These are phyloP conservation scores for Pseudocercospora macadamiae DNA, from an alignment of 2,329 filamentous ascomycete species.

Conservation along the genomic window DNA sequence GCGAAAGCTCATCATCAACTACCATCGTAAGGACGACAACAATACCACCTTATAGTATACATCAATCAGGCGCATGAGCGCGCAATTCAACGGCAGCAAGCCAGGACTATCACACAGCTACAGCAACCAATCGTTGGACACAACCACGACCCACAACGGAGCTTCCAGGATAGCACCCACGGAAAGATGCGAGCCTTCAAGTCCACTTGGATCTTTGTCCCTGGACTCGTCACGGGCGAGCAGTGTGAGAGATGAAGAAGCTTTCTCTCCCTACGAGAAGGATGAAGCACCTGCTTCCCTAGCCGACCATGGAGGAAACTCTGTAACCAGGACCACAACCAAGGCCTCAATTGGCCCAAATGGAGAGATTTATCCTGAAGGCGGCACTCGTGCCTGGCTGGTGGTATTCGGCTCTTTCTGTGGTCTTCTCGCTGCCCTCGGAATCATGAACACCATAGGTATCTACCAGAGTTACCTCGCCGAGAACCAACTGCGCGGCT, in stretches of 20 bases:
- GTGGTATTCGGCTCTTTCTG: conserved; percentile 77
- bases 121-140: conserved; percentile 27
- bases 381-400: conserved; percentile 75
- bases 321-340: conserved; percentile 15
- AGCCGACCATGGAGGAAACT: conserved; percentile 12
- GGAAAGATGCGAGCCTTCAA: conserved; percentile 27
- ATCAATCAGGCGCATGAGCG: conserved; percentile 26
- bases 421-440: conserved; percentile 55
- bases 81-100: conserved; percentile 47
- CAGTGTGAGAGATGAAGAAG: neutral
- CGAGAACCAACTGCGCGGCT: conserved; percentile 26
- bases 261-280: neutral
- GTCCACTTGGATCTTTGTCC: conserved; percentile 23
- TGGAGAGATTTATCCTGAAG: conserved; percentile 62
- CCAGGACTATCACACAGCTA: conserved; percentile 42
- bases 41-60: neutral
- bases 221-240: conserved; percentile 22
- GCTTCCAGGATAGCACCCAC: conserved; percentile 9
- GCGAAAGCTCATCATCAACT: neutral
- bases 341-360: conserved; percentile 20
- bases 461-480: conserved; percentile 43
- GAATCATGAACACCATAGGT: conserved; percentile 34
- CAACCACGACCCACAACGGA: conserved; percentile 13
- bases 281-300: neutral
- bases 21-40: neutral